These are phyloP conservation scores for Cordyceps farinosa DNA, from an alignment of 2,329 filamentous ascomycete genomes.

Conservation along the genomic window DNA sequence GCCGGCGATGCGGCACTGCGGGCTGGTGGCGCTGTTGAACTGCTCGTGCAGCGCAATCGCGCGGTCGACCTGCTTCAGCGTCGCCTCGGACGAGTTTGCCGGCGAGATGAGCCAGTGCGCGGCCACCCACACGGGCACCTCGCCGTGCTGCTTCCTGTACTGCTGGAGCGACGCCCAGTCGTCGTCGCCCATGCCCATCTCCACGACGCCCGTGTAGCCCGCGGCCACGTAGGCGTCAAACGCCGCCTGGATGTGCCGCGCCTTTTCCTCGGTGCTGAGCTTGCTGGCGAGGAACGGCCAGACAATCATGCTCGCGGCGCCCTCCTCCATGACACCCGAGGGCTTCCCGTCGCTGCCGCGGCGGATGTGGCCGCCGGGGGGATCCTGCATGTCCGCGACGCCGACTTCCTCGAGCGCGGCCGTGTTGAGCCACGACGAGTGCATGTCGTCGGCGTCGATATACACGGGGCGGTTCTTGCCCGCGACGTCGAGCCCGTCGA, in stretches of 20 bases:
- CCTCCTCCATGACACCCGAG: constrained; percentile 44
- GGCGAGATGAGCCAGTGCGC: constrained; percentile 49
- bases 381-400: constrained; percentile 37
- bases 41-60: constrained; percentile 38
- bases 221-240: constrained; percentile 42
- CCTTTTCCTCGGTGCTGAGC: constrained; percentile 39
- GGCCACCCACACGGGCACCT: constrained; percentile 40
- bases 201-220: constrained; percentile 48
- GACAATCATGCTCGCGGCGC: constrained; percentile 41
- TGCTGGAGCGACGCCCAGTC: constrained; percentile 42
- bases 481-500: constrained; percentile 44
- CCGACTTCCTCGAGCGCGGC: constrained; percentile 44
- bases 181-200: constrained; percentile 53
- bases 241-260: constrained; percentile 39
- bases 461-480: constrained; percentile 41
- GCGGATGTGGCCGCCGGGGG: constrained; percentile 43
- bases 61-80: constrained; percentile 40
- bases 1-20: constrained; percentile 49
- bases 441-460: constrained; percentile 48
- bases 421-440: constrained; percentile 49
- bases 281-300: constrained; percentile 45
- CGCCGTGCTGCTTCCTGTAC: constrained; percentile 30
- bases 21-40: constrained; percentile 30
- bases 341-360: constrained; percentile 41
- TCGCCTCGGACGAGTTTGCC: constrained; percentile 30